These are phyloP conservation scores for Erysimum cheiranthoides DNA, from an alignment of 345 rosid species.

Conservation along the genomic window DNA sequence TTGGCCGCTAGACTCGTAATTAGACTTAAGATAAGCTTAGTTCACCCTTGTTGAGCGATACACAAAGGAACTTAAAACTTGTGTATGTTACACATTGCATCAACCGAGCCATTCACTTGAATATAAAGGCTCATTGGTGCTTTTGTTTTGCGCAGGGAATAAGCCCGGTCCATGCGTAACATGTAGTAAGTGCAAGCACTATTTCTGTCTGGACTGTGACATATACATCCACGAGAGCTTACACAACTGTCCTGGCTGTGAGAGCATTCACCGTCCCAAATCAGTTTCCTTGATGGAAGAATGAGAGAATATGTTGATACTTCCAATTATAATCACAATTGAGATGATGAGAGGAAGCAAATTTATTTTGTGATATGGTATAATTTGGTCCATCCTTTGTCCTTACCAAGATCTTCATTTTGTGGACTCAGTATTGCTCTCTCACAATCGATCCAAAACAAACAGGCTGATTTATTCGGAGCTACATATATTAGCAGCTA, in stretches of 20 bases:
- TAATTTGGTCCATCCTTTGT: background rate
- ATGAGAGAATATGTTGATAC: constrained; percentile 25
- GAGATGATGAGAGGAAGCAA: background rate
- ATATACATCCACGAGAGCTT: constrained; percentile 91
- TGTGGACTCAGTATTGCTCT: background rate
- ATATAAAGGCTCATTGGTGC: constrained; percentile 14
- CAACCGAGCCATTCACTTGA: background rate
- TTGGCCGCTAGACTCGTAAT: background rate
- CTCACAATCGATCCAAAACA: background rate
- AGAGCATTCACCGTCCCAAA: constrained; percentile 59
- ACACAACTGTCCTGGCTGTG: constrained; percentile 98
- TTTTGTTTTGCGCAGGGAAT: constrained; percentile 56
- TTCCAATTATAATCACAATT: background rate
- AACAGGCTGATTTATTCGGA: background rate
- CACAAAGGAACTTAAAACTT: background rate
- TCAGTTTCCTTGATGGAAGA: constrained; percentile 44
- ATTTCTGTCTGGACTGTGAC: constrained; percentile 91
- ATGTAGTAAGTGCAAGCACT: constrained; percentile 73
- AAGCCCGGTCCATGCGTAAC: constrained; percentile 58
- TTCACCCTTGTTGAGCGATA: background rate
- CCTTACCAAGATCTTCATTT: background rate
- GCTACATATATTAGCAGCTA: no score
- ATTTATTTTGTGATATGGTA: background rate
- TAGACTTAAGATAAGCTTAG: background rate
- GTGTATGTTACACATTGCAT: background rate